Evolutionary conservation across 2,329 filamentous ascomycete genomes (phyloP).

Genomic region (Chaetomium sp.): DNA sequence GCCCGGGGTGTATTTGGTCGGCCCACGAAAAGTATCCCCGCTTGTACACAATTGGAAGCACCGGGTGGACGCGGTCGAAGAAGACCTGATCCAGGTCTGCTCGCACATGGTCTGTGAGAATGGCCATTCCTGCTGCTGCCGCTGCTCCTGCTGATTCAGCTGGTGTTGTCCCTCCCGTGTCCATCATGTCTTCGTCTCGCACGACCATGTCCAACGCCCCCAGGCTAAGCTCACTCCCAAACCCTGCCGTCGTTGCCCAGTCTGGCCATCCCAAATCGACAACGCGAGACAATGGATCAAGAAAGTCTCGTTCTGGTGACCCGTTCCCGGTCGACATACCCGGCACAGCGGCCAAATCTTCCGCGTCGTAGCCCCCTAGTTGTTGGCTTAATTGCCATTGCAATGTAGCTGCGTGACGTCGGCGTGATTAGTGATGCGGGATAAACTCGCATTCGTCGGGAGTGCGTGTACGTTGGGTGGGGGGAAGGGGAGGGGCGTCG

Average conservation of each 20-base stretch:
- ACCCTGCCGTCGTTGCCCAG: too few relatives aligned
- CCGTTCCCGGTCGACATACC: too few relatives aligned
- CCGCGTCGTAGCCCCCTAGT: neutral
- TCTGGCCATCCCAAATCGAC: too few relatives aligned
- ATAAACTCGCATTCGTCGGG: too few relatives aligned
- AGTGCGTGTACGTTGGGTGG: too few relatives aligned
- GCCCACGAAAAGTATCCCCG: neutral
- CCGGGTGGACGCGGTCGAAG: slow-evolving; percentile 5
- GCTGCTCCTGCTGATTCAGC: neutral
- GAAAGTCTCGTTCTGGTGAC: neutral
- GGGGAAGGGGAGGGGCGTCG: neutral
- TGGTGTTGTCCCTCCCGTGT: neutral
- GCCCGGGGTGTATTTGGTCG: neutral
- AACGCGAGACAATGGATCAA: too few relatives aligned
- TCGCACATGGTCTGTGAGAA: neutral
- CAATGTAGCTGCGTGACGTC: neutral
- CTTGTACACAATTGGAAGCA: neutral
- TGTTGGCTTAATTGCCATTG: neutral
- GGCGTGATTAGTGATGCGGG: neutral
- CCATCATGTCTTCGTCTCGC: neutral
- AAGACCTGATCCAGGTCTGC: slow-evolving; percentile 5
- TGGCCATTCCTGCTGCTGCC: neutral
- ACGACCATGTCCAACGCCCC: too few relatives aligned
- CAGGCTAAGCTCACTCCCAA: too few relatives aligned
- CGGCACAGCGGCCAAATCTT: neutral